Base-by-base conservation (phyloP, 352 stramenopile genomes). In the Globisporangium polare region DNA sequence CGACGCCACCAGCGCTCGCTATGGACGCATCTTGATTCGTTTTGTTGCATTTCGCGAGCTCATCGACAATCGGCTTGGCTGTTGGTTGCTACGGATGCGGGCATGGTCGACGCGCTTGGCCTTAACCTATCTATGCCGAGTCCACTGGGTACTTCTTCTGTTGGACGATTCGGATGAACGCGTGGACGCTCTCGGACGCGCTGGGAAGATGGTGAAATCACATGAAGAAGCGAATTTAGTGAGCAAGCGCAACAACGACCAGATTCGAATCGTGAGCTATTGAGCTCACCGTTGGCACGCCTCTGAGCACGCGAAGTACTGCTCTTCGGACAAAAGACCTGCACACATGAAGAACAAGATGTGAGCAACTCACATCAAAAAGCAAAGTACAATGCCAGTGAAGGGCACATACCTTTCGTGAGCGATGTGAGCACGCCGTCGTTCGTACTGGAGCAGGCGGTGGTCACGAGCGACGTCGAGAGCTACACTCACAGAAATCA, bases 231-330 rank as follows among this genome's bases (percentile, higher is more conserved):
- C 20, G 12, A 18, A 29, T 4, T 22, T 24, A 26, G 26, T 49
- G 18, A 41, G 10, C 10, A 45, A 12, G 15, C 43, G 5, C 24
- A n/a, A 10, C 35, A 51, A 29, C 31, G 20, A 53, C 29, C 27
- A 57, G 6, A 20, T 54, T 18, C 22, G 10, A 10, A 20, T 22
- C 17, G 26, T 24, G 41, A 29, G 20, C 10, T 17, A 43, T 24
- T 13, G 18, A 10, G 27, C 67, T 29, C 39, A 93, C 84, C 85
- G 69, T 45, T 89, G 80, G 12, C 85, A 94, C 26, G 84, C 84
- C 58, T 94, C 85, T 0, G 81, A 90, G 47, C 81, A 88, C 27
- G 85, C 80, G 69, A 94, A 94, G 59, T 90, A 94, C 60, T 92
- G 79, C 37, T 90, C 82, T 71, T 94, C 83, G 6, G 76, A 81